Conservation (phyloP, 345 rosid genomes). For the Corchorus olitorius region DNA sequence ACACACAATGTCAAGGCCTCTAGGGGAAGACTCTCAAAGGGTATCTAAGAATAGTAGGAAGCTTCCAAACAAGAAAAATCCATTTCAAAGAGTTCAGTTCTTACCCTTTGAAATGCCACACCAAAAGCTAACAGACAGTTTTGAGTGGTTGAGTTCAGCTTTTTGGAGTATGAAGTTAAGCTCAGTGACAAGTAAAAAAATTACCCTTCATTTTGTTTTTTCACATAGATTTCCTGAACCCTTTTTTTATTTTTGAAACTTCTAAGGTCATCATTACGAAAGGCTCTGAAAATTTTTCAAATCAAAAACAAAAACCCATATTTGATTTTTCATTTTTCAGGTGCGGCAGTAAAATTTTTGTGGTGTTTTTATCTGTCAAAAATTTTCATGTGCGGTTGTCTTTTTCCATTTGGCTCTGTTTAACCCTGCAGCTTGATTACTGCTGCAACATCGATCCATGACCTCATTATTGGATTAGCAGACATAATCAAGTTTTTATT, state of each 20-base stretch:
- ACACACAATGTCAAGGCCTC: conserved; percentile 23
- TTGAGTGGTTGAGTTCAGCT: conserved; percentile 38
- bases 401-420: conserved; percentile 17
- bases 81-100: conserved; percentile 24
- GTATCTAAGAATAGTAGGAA: conserved; percentile 39
- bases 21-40: conserved; percentile 12
- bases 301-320: background rate
- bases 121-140: conserved; percentile 46
- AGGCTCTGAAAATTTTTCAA: background rate
- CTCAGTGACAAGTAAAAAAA: conserved; percentile 23
- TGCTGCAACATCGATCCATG: background rate
- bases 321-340: background rate
- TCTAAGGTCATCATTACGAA: background rate
- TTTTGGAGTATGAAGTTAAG: conserved; percentile 24
- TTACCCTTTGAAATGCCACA: conserved; percentile 24
- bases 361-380: background rate
- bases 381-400: conserved; percentile 24
- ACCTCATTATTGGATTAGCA: background rate
- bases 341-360: background rate
- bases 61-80: conserved; percentile 45
- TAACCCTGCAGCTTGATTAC: background rate
- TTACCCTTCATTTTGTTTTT: conserved; percentile 1
- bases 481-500: background rate
- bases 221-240: conserved; percentile 39
- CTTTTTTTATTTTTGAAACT: background rate